Conservation (phyloP, 345 rosid genomes). For the Syzygium jambos region DNA sequence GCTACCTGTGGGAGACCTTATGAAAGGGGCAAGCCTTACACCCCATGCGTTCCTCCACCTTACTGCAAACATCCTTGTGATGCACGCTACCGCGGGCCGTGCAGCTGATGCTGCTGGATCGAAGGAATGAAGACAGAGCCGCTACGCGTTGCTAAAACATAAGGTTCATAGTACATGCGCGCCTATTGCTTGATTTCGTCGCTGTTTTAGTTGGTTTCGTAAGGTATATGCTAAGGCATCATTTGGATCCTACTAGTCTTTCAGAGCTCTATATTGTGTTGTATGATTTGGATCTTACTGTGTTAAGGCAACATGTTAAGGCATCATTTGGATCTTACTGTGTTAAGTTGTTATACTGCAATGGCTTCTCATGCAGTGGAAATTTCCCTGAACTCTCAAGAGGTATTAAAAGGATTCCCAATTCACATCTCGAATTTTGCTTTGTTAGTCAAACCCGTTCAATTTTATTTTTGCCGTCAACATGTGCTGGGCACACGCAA, state of each 20-base stretch:
- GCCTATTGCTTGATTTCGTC: not conserved
- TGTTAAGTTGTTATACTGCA: not conserved
- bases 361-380: not conserved
- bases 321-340: not conserved
- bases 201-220: not conserved
- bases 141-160: accelerated
- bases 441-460: not conserved
- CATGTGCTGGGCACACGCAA: not conserved
- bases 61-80: not conserved
- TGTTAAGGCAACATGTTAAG: too few species aligned
- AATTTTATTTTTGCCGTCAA: not conserved
- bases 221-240: not conserved
- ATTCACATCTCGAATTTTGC: not conserved
- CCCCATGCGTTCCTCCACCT: not conserved
- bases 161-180: not conserved
- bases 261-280: not conserved
- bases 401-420: not conserved
- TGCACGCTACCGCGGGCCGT: not conserved
- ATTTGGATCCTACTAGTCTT: not conserved
- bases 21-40: not conserved
- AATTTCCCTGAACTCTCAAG: not conserved
- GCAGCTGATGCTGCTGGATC: not conserved
- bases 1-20: not conserved
- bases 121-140: not conserved
- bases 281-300: too few species aligned